Evolutionary conservation across 1,284 basidiomycete species (phyloP).

Genomic region (Austroboletus novae-zelandiae): DNA sequence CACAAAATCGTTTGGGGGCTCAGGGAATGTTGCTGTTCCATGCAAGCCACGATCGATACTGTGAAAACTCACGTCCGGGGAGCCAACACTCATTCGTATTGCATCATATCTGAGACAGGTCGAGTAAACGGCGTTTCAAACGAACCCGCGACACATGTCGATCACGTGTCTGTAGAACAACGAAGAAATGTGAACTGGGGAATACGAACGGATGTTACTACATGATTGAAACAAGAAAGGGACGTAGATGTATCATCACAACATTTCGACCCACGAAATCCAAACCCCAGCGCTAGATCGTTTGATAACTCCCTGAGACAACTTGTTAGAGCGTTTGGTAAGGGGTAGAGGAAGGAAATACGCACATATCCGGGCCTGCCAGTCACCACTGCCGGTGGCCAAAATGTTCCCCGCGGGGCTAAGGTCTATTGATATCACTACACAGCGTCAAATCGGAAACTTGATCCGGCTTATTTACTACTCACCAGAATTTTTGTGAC

Average conservation of each 20-base stretch:
- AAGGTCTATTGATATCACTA: slow-evolving; percentile 84
- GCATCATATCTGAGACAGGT: no score
- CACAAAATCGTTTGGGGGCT: no score
- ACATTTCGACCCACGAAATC: slow-evolving; percentile 2
- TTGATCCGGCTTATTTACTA: not conserved
- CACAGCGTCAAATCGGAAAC: slow-evolving; percentile 9
- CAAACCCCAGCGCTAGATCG: slow-evolving; percentile 17
- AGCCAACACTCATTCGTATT: no score
- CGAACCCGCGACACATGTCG: not conserved
- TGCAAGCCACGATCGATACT: no score
- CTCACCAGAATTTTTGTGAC: slow-evolving; percentile 82
- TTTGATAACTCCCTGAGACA: slow-evolving; percentile 30
- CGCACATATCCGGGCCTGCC: slow-evolving; percentile 77
- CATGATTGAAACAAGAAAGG: slow-evolving; percentile 28
- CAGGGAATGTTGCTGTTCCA: no score
- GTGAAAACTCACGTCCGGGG: no score
- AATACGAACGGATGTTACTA: slow-evolving; percentile 21
- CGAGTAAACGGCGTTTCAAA: not conserved
- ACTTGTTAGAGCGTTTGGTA: slow-evolving; percentile 2
- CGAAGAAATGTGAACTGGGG: slow-evolving; percentile 10
- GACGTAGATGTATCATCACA: slow-evolving; percentile 17
- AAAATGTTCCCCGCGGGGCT: slow-evolving; percentile 72
- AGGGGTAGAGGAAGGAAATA: slow-evolving; percentile 11
- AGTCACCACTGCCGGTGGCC: slow-evolving; percentile 88
- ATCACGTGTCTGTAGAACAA: slow-evolving; percentile 2